Percentiles rank a stretch among this genome's conserved stretches.
Evolutionary conservation across 2,329 filamentous ascomycete species (phyloP).

Genomic region (Trichoderma sp.): DNA sequence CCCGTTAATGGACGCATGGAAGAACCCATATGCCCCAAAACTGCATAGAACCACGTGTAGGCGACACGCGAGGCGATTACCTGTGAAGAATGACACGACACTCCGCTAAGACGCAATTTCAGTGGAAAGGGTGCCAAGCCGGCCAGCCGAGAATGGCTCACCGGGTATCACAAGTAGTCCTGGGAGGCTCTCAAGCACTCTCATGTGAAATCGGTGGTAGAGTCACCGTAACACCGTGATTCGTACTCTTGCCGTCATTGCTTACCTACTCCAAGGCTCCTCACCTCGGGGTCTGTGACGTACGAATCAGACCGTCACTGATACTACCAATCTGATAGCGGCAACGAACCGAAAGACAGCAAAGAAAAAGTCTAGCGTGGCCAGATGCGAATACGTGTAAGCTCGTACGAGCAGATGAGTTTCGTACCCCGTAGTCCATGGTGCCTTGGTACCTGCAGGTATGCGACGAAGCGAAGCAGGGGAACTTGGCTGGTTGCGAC

Average conservation of each 20-base stretch:
- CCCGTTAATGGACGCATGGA: neutral
- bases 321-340: neutral
- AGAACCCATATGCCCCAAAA: slow-evolving; percentile 8
- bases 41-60: neutral
- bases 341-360: neutral
- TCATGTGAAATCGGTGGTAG: slow-evolving; percentile 7
- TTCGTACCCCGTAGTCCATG: neutral
- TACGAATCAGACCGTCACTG: neutral
- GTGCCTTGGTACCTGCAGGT: neutral
- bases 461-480: slow-evolving; percentile 1
- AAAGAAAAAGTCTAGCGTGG: neutral
- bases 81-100: slow-evolving; percentile 12
- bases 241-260: slow-evolving; percentile 20
- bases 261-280: slow-evolving; percentile 15
- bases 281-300: slow-evolving; percentile 1
- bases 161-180: neutral
- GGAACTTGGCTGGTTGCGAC: neutral
- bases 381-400: neutral
- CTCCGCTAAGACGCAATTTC: slow-evolving; percentile 10
- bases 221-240: slow-evolving; percentile 20
- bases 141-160: slow-evolving; percentile 20
- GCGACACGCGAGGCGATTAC: neutral
- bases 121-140: slow-evolving; percentile 6
- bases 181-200: neutral
- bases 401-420: neutral